These are phyloP conservation scores for Oryza nivara DNA, from an alignment of 176 grass and related monocot species.

Conservation along the genomic window DNA sequence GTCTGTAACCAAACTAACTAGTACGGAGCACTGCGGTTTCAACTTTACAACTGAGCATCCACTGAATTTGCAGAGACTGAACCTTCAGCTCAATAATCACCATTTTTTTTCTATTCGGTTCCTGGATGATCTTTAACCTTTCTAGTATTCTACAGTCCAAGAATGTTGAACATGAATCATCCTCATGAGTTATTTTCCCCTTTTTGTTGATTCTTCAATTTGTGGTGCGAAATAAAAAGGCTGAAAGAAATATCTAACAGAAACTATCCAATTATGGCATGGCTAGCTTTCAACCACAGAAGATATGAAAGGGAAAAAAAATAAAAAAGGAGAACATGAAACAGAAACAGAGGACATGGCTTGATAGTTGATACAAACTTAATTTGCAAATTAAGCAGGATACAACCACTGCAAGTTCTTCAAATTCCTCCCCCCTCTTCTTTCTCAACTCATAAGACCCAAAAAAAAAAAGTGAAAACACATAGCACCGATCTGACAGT, in stretches of 20 bases:
- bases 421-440: neutral
- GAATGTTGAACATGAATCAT: neutral
- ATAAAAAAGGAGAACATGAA: neutral
- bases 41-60: slow-evolving; percentile 3
- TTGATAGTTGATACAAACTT: slow-evolving; percentile 24
- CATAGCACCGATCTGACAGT: slow-evolving; percentile 23
- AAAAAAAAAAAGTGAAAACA: slow-evolving; percentile 1
- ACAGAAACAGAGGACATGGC: neutral
- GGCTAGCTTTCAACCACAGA: neutral
- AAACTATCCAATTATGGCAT: slow-evolving; percentile 14
- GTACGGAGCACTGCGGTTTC: neutral
- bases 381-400: slow-evolving; percentile 23
- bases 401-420: slow-evolving; percentile 24
- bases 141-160: neutral
- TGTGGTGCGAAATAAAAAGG: neutral
- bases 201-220: neutral
- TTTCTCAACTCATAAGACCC: neutral
- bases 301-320: neutral
- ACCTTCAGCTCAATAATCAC: neutral
- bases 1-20: neutral
- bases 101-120: neutral
- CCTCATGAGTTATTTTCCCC: neutral
- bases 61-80: slow-evolving; percentile 14
- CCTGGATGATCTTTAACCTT: neutral
- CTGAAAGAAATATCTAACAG: neutral